Base-by-base conservation (phyloP, 2,329 filamentous ascomycete genomes). In the Colletotrichum melonis region DNA sequence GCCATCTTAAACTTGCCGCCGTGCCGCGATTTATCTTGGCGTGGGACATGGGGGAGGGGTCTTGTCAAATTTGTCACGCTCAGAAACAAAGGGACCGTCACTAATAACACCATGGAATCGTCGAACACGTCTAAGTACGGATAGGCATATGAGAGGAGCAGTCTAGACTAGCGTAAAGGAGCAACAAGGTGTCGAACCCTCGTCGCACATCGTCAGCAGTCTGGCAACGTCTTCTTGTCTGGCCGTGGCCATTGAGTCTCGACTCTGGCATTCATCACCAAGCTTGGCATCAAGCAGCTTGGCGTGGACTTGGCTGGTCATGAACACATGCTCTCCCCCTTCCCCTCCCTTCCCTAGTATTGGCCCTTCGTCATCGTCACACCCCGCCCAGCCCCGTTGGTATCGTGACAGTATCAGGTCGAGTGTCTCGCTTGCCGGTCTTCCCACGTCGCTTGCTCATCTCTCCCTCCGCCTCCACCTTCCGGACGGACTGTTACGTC, bases 401-500 rank as follows among this genome's bases (percentile, higher is more conserved):
- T 14, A 52, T 42, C n/a, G 60, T 54, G 42, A 54, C 42, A 49
- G 19, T 24, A 9, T 26, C 60, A 26, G 28, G 46, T n/a, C n/a
- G 28, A 54, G 46, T 30, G 26, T 19, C 55, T n/a, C 28, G 55
- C 14, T 32, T 57, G 19, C 28, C 28, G 26, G 19, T 30, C 54
- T 16, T 26, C 38, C 26, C 35, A 8, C 9, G 5, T n/a, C 56
- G 55, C 63, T 38, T 62, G n/a, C 32, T 46, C 32, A 28, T 38
- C 49, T 60, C 24, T 30, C 7, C 38, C 38, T 54, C 62, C 32
- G 46, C 30, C 54, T 59, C 68, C 63, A 71, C 52, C 30, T 30
- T 54, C 38, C 64, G 69, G 69, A 69, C 64, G 69, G 69, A 63
- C 69, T 68, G 12, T 26, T 57, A 12, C 4, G 28, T 46, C 64